phyloP scores from a whole-genome alignment of 148 eudicot species.

The Pharnaceum exiguum region DNA sequence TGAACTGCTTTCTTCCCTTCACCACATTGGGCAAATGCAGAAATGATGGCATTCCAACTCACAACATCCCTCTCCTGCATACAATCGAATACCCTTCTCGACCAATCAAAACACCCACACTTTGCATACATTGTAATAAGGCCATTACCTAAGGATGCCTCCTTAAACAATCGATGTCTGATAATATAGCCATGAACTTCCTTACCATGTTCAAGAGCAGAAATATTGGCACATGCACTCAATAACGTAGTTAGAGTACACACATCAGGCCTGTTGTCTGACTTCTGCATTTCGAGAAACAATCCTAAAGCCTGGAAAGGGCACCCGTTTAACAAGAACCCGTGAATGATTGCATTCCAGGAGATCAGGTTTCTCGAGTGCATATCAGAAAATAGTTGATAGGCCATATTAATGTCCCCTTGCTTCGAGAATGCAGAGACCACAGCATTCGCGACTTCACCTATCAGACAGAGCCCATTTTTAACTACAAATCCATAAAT shows the following conservation, averaged over 20 bases:
- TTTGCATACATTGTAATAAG: constrained; percentile 63
- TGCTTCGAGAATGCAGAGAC: constrained; percentile 56
- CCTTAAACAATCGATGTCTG: constrained; percentile 27
- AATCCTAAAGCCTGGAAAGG: constrained; percentile 42
- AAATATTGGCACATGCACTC: constrained; percentile 55
- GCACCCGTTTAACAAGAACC: constrained; percentile 41
- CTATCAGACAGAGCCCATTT: constrained; percentile 40
- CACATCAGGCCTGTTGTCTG: constrained; percentile 36
- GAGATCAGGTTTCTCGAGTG: constrained; percentile 45
- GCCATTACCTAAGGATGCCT: constrained; percentile 50
- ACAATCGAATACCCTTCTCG: constrained; percentile 42
- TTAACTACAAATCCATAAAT: constrained; percentile 46
- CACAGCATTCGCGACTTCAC: constrained; percentile 63
- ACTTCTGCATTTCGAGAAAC: constrained; percentile 40
- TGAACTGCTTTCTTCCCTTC: constrained; percentile 48
- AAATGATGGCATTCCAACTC: constrained; percentile 73
- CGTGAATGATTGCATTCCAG: constrained; percentile 74
- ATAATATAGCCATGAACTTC: constrained; percentile 61
- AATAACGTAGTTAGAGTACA: constrained; percentile 52
- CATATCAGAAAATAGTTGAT: constrained; percentile 35
- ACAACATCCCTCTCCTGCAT: constrained; percentile 47
- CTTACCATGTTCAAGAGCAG: constrained; percentile 52
- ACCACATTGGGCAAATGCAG: constrained; percentile 65
- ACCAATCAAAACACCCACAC: constrained; percentile 46
- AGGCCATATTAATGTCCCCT: constrained; percentile 41